Conservation (phyloP, 202 grass and related monocot genomes). For the Alloteropsis angusta region DNA sequence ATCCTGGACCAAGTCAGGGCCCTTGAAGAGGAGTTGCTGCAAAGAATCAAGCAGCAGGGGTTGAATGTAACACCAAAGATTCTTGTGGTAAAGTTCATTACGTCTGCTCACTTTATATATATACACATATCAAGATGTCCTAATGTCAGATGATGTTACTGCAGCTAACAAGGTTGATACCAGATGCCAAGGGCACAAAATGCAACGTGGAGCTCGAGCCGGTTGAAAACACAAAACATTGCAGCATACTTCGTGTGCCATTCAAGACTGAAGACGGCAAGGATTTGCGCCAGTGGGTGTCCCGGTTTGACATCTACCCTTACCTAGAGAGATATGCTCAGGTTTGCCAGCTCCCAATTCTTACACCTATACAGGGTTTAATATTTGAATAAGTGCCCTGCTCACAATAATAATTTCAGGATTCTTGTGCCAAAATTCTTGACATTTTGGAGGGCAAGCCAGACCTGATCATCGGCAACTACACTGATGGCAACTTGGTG, state of each 20-base stretch:
- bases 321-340: conserved; percentile 96
- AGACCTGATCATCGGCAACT: conserved; percentile 92
- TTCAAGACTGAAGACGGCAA: conserved; percentile 65
- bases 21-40: conserved; percentile 83
- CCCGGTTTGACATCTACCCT: conserved; percentile 87
- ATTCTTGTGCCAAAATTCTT: conserved; percentile 59
- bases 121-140: conserved; percentile 3
- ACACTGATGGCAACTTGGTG: conserved; percentile 87
- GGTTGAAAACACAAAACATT: conserved; percentile 61
- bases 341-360: conserved; percentile 33
- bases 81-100: conserved; percentile 67
- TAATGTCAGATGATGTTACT: background rate
- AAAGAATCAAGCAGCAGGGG: conserved; percentile 82
- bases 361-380: background rate
- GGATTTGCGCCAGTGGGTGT: conserved; percentile 73
- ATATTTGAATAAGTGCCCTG: background rate
- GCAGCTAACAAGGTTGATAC: conserved; percentile 91
- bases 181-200: conserved; percentile 84
- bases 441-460: conserved; percentile 86
- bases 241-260: conserved; percentile 73
- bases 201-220: conserved; percentile 86
- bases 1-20: conserved; percentile 94
- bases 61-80: conserved; percentile 75
- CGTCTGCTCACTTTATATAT: background rate
- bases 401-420: conserved; percentile 40